A percentile compares a stretch with the other conserved stretches of the same genome.
Conservation (phyloP, 2,329 filamentous ascomycete genomes). For the Cryphonectria radicalis region DNA sequence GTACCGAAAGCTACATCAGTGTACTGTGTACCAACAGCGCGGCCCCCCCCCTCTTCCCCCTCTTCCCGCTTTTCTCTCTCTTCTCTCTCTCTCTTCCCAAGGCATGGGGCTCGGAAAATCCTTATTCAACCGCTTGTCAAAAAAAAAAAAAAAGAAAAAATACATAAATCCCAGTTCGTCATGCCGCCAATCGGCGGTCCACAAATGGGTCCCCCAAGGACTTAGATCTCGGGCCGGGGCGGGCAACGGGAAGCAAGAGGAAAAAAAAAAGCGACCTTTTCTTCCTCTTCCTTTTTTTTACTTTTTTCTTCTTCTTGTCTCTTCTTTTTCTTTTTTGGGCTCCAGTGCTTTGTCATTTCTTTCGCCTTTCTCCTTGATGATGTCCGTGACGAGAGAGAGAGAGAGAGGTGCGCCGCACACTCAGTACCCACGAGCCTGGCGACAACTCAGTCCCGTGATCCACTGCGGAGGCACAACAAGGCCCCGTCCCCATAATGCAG, state of each 20-base stretch:
- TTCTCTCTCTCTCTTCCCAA: background rate
- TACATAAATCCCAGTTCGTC: background rate
- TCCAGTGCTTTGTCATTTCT: background rate
- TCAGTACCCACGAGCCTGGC: background rate
- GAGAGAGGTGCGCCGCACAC: background rate
- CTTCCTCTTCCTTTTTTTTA: background rate
- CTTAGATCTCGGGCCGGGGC: slow-evolving; percentile 9
- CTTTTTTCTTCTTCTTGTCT: background rate
- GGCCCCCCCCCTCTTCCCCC: too few relatives aligned
- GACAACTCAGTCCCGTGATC: too few relatives aligned
- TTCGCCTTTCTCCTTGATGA: background rate
- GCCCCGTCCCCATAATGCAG: background rate
- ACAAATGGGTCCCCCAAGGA: background rate
- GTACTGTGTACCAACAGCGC: background rate
- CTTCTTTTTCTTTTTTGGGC: too few relatives aligned
- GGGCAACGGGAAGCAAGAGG: background rate
- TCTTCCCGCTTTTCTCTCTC: background rate
- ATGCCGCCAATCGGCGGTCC: slow-evolving; percentile 9
- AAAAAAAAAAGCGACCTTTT: background rate
- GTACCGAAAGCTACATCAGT: background rate
- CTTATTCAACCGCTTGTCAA: background rate
- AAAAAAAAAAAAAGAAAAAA: background rate
- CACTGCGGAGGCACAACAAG: background rate
- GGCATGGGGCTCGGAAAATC: background rate
- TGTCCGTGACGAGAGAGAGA: too few relatives aligned